phyloP scores from a whole-genome alignment of 2,329 filamentous ascomycete genomes.

The Trichoderma guizhouense region DNA sequence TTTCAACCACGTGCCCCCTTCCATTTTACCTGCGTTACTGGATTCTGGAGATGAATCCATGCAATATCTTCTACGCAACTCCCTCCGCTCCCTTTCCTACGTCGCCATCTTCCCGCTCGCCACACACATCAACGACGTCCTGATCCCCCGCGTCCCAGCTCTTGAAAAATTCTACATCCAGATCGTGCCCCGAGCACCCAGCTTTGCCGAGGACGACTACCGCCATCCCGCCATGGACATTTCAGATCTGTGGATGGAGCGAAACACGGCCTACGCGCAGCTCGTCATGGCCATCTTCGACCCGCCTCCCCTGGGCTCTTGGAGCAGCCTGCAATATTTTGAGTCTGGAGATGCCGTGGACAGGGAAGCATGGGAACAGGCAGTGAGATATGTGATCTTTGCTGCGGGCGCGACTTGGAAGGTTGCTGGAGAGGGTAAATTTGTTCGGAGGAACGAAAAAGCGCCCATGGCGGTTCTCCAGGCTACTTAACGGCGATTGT shows the following conservation, averaged over 20 bases:
- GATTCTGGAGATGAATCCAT: conserved; percentile 40
- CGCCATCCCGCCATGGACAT: conserved; percentile 39
- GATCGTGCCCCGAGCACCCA: conserved; percentile 38
- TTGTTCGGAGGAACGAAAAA: conserved; percentile 30
- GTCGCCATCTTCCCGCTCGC: conserved; percentile 65
- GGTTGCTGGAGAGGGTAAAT: conserved; percentile 44
- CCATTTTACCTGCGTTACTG: conserved; percentile 54
- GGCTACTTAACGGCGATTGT: neutral
- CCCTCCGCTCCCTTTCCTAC: conserved; percentile 53
- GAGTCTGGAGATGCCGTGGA: conserved; percentile 49
- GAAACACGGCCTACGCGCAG: conserved; percentile 47
- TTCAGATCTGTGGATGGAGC: conserved; percentile 52
- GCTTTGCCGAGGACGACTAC: conserved; percentile 35
- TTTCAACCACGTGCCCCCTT: conserved; percentile 61
- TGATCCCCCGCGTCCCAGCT: conserved; percentile 46
- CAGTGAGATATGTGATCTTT: conserved; percentile 39
- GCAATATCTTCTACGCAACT: conserved; percentile 30
- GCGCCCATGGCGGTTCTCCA: neutral
- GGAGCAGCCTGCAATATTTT: conserved; percentile 44
- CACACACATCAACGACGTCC: conserved; percentile 52
- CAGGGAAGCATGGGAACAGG: conserved; percentile 45
- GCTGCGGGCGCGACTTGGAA: conserved; percentile 40
- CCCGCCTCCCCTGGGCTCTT: conserved; percentile 29
- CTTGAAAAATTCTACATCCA: conserved; percentile 55
- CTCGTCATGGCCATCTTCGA: conserved; percentile 42